Evolutionary conservation across 768 basidiomycete species (phyloP).

Genomic region (Rhizopogon sp.): DNA sequence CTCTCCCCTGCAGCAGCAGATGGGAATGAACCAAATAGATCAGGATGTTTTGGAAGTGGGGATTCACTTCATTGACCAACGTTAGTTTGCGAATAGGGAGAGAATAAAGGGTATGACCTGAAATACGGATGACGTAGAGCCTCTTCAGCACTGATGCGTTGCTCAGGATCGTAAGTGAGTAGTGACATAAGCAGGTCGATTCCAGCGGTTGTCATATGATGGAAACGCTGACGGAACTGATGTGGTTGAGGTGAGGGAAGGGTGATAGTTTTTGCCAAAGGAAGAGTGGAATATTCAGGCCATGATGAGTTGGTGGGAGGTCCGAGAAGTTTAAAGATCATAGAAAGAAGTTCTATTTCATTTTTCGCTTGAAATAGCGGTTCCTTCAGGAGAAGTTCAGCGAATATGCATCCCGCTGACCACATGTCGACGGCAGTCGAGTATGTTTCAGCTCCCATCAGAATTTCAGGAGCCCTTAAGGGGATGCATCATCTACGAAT

Average conservation of each 20-base stretch:
- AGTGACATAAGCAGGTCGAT: conserved; percentile 79
- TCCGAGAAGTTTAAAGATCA: conserved; percentile 94
- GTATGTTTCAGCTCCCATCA: conserved; percentile 90
- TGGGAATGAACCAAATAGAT: conserved; percentile 93
- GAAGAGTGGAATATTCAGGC: conserved; percentile 79
- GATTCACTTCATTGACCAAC: conserved; percentile 58
- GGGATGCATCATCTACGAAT: conserved; percentile 10
- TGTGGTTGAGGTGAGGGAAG: conserved; percentile 70
- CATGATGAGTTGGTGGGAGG: conserved; percentile 84
- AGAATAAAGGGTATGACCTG: conserved; percentile 39
- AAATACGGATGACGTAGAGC: conserved; percentile 92
- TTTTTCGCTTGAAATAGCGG: conserved; percentile 97
- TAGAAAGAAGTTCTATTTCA: conserved; percentile 86
- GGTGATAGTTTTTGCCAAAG: conserved; percentile 74
- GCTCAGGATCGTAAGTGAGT: conserved; percentile 84
- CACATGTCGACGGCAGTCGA: conserved; percentile 97
- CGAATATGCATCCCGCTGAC: conserved; percentile 99
- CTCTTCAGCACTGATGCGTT: conserved; percentile 84
- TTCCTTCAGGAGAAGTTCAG: conserved; percentile 90
- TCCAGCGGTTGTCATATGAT: conserved; percentile 76
- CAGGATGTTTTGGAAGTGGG: conserved; percentile 93
- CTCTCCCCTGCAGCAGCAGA: conserved; percentile 95
- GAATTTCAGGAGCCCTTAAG: conserved; percentile 85
- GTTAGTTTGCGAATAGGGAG: neutral
- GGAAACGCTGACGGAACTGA: conserved; percentile 83